phyloP scores from a whole-genome alignment of 176 grass and related monocot genomes.

The Ensete ventricosum region DNA sequence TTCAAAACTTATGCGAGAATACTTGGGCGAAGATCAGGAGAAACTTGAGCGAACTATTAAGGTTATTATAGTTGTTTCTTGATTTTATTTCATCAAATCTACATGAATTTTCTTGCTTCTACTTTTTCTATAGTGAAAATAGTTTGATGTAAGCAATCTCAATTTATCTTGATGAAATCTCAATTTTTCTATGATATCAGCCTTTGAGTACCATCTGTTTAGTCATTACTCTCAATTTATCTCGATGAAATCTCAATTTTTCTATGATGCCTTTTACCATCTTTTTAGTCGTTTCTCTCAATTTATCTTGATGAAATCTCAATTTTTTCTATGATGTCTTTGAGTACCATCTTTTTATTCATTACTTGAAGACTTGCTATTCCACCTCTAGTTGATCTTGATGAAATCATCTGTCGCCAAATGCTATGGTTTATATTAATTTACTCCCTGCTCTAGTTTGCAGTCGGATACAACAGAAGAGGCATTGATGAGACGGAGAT shows the following conservation, averaged over 20 bases:
- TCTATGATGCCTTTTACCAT: not conserved
- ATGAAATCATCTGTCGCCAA: not conserved
- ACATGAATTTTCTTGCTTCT: too few species aligned
- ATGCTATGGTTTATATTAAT: not conserved
- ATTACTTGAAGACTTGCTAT: too few species aligned
- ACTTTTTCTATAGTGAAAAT: not conserved
- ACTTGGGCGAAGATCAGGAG: constrained; percentile 26
- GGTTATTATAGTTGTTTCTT: constrained; percentile 22
- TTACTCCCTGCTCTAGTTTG: constrained; percentile 50
- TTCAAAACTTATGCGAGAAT: constrained; percentile 66
- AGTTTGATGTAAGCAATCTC: not conserved
- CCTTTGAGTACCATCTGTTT: too few species aligned
- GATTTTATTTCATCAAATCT: not conserved
- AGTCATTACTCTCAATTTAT: too few species aligned
- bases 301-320: not conserved
- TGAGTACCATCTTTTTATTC: too few species aligned
- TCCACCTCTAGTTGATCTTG: too few species aligned
- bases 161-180: not conserved
- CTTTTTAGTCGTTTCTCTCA: not conserved
- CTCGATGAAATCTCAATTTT: not conserved
- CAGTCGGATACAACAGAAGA: constrained; percentile 90
- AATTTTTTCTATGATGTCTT: not conserved
- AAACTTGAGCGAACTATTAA: constrained; percentile 45
- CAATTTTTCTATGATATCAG: not conserved
- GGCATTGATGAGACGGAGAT: constrained; percentile 60